Evolutionary conservation across 352 stramenopile genomes (phyloP).

Genomic region (Thalassiosira hispida): DNA sequence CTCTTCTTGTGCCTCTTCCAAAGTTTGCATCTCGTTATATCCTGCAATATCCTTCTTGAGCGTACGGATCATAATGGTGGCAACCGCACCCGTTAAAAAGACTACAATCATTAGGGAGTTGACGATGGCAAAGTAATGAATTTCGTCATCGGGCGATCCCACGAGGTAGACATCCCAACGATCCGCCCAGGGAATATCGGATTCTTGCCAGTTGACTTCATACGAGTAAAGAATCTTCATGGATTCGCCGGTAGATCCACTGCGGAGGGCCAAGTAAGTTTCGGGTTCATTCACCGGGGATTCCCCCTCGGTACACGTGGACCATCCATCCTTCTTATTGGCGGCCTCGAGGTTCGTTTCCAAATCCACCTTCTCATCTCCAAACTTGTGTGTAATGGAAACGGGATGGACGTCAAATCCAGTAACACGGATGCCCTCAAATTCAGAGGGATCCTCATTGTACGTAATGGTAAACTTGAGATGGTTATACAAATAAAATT

Average conservation of each 20-base stretch:
- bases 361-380: slow-evolving; percentile 18
- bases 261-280: slow-evolving; percentile 45
- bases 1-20: slow-evolving; percentile 80
- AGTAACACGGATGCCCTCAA: slow-evolving; percentile 87
- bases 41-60: slow-evolving; percentile 96
- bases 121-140: slow-evolving; percentile 99
- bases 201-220: slow-evolving; percentile 95
- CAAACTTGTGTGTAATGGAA: slow-evolving; percentile 92
- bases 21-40: slow-evolving; percentile 82
- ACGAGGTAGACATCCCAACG: slow-evolving; percentile 99
- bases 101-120: slow-evolving; percentile 99
- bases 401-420: slow-evolving; percentile 96
- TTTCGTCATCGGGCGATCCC: slow-evolving; percentile 94
- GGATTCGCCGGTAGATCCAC: slow-evolving; percentile 40
- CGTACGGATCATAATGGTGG: slow-evolving; percentile 99
- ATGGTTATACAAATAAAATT: slow-evolving; percentile 98
- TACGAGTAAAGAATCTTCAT: slow-evolving; percentile 97
- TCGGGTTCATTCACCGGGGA: slow-evolving; percentile 47
- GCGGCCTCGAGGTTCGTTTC: slow-evolving; percentile 37
- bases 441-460: slow-evolving; percentile 79
- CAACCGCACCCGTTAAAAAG: slow-evolving; percentile 99
- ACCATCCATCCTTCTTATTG: slow-evolving; percentile 20
- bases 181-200: slow-evolving; percentile 94
- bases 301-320: slow-evolving; percentile 15
- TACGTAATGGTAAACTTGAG: slow-evolving; percentile 94